A percentile compares a stretch with the other conserved stretches of the same genome.
These are phyloP conservation scores for Alternaria angustiovoidea DNA, from an alignment of 2,329 filamentous ascomycete genomes.

Conservation along the genomic window DNA sequence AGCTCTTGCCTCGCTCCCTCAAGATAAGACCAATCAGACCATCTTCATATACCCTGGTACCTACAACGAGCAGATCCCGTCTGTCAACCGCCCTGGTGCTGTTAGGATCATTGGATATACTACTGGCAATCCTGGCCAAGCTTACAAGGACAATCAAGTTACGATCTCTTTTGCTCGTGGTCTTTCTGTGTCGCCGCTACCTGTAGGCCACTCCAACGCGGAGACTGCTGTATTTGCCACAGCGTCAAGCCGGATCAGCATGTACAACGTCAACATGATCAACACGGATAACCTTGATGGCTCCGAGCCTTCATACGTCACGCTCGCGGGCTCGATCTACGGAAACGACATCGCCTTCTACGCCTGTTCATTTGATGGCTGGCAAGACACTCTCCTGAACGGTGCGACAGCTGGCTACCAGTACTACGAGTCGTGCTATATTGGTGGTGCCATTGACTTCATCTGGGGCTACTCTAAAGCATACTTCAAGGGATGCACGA, in stretches of 20 bases:
- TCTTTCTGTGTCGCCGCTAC: constrained; percentile 52
- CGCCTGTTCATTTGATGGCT: constrained; percentile 61
- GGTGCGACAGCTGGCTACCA: constrained; percentile 57
- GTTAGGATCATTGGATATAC: constrained; percentile 67
- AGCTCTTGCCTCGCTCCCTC: constrained; percentile 48
- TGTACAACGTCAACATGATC: constrained; percentile 68
- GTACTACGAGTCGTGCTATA: constrained; percentile 63
- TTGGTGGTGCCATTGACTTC: constrained; percentile 66
- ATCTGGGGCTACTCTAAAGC: constrained; percentile 62
- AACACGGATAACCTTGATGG: constrained; percentile 50
- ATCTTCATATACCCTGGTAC: constrained; percentile 68
- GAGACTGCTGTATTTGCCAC: constrained; percentile 58
- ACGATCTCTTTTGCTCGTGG: constrained; percentile 55
- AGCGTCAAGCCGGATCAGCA: constrained; percentile 58
- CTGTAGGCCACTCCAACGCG: constrained; percentile 56
- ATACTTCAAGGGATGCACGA: constrained; percentile 61
- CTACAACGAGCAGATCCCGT: constrained; percentile 66
- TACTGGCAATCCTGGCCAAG: constrained; percentile 49
- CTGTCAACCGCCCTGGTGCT: constrained; percentile 56
- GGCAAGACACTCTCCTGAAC: constrained; percentile 60
- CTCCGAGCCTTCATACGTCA: constrained; percentile 53
- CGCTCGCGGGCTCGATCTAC: constrained; percentile 61
- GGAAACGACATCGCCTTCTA: constrained; percentile 64
- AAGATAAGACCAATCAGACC: constrained; percentile 56
- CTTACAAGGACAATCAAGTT: constrained; percentile 64